Base-by-base conservation (phyloP, 139 green algal genomes). In the Tetraselmis striata region DNA sequence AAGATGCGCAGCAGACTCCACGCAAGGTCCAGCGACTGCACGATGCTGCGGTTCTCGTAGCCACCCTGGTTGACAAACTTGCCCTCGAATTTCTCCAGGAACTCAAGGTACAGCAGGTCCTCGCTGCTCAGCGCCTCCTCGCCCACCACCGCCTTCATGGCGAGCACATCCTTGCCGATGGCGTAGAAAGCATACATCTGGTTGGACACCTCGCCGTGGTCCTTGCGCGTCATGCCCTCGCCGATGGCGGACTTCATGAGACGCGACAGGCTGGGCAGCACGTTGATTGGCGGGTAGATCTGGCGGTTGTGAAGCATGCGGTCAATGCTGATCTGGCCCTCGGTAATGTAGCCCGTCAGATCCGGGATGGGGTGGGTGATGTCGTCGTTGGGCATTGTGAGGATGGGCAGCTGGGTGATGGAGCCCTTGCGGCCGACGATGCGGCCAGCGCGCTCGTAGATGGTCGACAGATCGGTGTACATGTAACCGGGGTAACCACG, bases 331-430 rank as follows among this genome's bases (percentile, higher is more conserved):
- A 99, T 98, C 92, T 99, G 97, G 0, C 97, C 97, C 91, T 99
- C 96, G 31, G 96, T 99, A 88, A 99, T 99, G 91, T 99, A 99
- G 27, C 97, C 95, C 5, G 97, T 99, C 27, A 99, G 90, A 88
- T 99, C 97, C 27, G 97, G 97, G 86, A 99, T 99, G 79, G 97
- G 97, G 86, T 99, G 97, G 0, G 97, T 99, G 90, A 99, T 99
- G 93, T 99, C 97, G 84, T 99, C 97, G 87, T 99, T 99, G 77
- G 97, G 97, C 97, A 99, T 99, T 77, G 96, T 97, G n/a, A 99
- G 88, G 83, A 99, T 99, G 32, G 97, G 97, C 82, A 99, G 92
- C 92, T 98, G 95, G 25, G 97, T 99, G 90, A 99, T 99, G 80
- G 95, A 98, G 45, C 97, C 97, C 87, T 94, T 95, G 80, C 97